Conservation (phyloP, 2,329 filamentous ascomycete species). For the Furcasterigmium sp. region DNA sequence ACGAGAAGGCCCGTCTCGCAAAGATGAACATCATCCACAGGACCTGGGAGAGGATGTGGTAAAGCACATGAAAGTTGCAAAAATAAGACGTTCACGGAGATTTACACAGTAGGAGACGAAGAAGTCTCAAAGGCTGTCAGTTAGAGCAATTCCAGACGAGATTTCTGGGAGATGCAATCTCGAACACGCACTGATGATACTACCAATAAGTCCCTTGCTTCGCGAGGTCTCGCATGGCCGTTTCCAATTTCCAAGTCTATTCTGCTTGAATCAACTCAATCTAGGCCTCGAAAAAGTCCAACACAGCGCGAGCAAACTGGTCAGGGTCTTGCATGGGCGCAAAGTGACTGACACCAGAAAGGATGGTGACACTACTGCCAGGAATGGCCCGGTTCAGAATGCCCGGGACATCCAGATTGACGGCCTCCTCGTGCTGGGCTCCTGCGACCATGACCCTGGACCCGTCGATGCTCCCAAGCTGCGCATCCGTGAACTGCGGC, state of each 20-base stretch:
- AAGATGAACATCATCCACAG: conserved; percentile 28
- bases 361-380: conserved; percentile 27
- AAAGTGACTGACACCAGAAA: conserved; percentile 35
- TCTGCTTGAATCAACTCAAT: no score
- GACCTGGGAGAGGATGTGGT: conserved; percentile 34
- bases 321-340: conserved; percentile 34
- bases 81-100: no score
- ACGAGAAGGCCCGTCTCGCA: conserved; percentile 28
- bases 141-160: no score
- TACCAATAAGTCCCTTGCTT: no score
- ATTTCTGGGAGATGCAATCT: no score
- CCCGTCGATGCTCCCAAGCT: conserved; percentile 22
- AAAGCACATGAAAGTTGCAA: no score
- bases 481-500: conserved; percentile 22
- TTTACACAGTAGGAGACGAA: no score
- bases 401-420: conserved; percentile 28
- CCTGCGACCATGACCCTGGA: conserved; percentile 22
- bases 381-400: conserved; percentile 27
- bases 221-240: no score
- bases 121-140: no score
- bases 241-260: no score
- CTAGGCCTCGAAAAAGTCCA: conserved; percentile 20
- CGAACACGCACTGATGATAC: no score
- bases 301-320: conserved; percentile 24
- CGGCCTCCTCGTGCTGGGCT: conserved; percentile 29